Conservation (phyloP, 2,329 filamentous ascomycete species). For the Diatrype stigma region DNA sequence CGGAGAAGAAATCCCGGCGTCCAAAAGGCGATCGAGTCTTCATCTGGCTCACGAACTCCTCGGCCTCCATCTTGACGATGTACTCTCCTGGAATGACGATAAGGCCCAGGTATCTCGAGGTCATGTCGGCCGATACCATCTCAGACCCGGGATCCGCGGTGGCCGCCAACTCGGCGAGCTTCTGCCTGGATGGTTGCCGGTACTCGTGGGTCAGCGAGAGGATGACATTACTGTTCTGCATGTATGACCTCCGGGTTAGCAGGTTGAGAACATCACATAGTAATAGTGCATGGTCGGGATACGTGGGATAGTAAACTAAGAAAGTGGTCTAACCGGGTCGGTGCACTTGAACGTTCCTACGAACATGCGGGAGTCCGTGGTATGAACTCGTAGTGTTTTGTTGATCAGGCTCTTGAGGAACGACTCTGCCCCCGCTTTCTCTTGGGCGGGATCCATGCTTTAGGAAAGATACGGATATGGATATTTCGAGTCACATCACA, state of each 20-base stretch:
- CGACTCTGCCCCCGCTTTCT: constrained; percentile 47
- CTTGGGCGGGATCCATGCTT: constrained; percentile 21
- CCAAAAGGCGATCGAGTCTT: constrained; percentile 24
- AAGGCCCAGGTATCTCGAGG: constrained; percentile 79
- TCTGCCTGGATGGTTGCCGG: constrained; percentile 61
- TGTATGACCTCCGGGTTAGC: background rate
- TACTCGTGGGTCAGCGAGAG: constrained; percentile 86
- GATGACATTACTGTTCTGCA: constrained; percentile 84
- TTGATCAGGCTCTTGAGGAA: constrained; percentile 67
- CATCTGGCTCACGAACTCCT: constrained; percentile 63
- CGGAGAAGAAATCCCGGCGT: constrained; percentile 16
- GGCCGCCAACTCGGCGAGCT: constrained; percentile 34
- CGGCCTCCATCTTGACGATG: constrained; percentile 83
- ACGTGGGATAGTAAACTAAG: background rate
- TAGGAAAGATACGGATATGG: background rate
- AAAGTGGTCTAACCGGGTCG: constrained; percentile 62
- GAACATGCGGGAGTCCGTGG: constrained; percentile 82
- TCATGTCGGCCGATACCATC: constrained; percentile 65
- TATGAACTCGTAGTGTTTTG: constrained; percentile 73
- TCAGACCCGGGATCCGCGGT: constrained; percentile 31
- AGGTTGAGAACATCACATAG: background rate
- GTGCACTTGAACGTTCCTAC: constrained; percentile 91
- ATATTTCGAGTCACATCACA: background rate
- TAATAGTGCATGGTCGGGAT: too few relatives aligned
- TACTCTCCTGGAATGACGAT: constrained; percentile 85